These are phyloP conservation scores for Euryodendron excelsum DNA, from an alignment of 148 eudicot species.

Conservation along the genomic window DNA sequence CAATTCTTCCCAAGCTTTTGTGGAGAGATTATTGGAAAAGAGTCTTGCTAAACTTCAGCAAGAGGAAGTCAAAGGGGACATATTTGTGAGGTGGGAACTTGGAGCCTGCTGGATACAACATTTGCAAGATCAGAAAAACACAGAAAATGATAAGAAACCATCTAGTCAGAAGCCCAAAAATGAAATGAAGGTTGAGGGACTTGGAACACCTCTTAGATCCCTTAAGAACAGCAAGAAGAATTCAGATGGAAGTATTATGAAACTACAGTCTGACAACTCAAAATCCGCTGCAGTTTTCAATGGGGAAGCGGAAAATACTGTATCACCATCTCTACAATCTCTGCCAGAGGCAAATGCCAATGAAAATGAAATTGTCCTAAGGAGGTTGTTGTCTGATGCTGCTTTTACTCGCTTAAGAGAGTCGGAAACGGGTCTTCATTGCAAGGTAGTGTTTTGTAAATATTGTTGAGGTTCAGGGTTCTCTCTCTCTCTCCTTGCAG, in stretches of 20 bases:
- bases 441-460: slow-evolving; percentile 56
- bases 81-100: slow-evolving; percentile 92
- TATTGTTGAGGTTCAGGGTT: not conserved
- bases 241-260: slow-evolving; percentile 45
- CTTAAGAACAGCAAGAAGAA: slow-evolving; percentile 79
- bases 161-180: slow-evolving; percentile 68
- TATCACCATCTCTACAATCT: slow-evolving; percentile 34
- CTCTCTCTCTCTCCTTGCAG: slow-evolving; percentile 1
- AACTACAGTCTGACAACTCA: slow-evolving; percentile 34
- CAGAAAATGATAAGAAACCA: slow-evolving; percentile 81
- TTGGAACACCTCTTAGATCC: slow-evolving; percentile 87
- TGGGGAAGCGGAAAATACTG: slow-evolving; percentile 33
- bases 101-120: slow-evolving; percentile 99
- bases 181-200: slow-evolving; percentile 96
- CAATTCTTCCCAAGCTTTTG: slow-evolving; percentile 51
- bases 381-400: slow-evolving; percentile 70
- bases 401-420: slow-evolving; percentile 83
- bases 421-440: slow-evolving; percentile 89
- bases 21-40: slow-evolving; percentile 63
- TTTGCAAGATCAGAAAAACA: slow-evolving; percentile 85
- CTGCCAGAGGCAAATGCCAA: slow-evolving; percentile 35
- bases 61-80: slow-evolving; percentile 54
- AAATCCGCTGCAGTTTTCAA: slow-evolving; percentile 37
- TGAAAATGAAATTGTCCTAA: slow-evolving; percentile 61
- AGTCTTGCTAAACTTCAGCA: slow-evolving; percentile 76